These are phyloP conservation scores for Didymella arachidicola DNA, from an alignment of 2,329 filamentous ascomycete species.

Conservation along the genomic window DNA sequence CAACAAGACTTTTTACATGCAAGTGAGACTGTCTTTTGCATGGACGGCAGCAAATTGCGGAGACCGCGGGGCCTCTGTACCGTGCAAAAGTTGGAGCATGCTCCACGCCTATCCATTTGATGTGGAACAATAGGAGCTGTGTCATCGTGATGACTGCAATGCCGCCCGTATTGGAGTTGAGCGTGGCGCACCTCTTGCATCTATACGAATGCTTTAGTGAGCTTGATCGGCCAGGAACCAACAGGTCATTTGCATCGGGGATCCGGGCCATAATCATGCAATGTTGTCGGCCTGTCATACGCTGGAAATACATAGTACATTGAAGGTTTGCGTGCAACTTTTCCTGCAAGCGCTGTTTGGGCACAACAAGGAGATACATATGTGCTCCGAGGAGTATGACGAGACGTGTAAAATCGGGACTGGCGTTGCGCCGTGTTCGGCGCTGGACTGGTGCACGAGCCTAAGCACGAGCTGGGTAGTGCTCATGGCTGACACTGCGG, in stretches of 20 bases:
- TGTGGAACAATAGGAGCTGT: slow-evolving; percentile 10
- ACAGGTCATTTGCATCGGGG: slow-evolving; percentile 40
- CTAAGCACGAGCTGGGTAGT: slow-evolving; percentile 25
- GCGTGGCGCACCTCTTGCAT: slow-evolving; percentile 30
- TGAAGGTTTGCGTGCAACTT: slow-evolving; percentile 13
- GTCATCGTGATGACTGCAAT: slow-evolving; percentile 26
- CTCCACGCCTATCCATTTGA: slow-evolving; percentile 2
- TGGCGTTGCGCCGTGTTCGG: slow-evolving; percentile 37
- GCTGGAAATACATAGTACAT: slow-evolving; percentile 22
- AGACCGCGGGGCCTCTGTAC: slow-evolving; percentile 21
- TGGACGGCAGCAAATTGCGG: slow-evolving; percentile 23
- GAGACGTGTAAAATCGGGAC: slow-evolving; percentile 33
- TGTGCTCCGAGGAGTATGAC: slow-evolving; percentile 27
- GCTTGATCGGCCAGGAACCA: slow-evolving; percentile 37
- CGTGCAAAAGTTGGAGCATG: slow-evolving; percentile 3
- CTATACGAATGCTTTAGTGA: slow-evolving; percentile 31
- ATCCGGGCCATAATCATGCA: slow-evolving; percentile 37
- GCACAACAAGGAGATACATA: slow-evolving; percentile 25
- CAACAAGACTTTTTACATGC: slow-evolving; percentile 26
- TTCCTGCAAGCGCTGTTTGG: slow-evolving; percentile 20
- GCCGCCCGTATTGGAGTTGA: slow-evolving; percentile 22
- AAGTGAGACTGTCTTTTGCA: slow-evolving; percentile 15
- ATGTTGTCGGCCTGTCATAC: slow-evolving; percentile 23
- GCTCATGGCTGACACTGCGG: slow-evolving; percentile 42
- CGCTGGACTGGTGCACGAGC: slow-evolving; percentile 38